A percentile compares a stretch with the other conserved stretches of the same genome.
phyloP scores from a whole-genome alignment of 495 filamentous ascomycete genomes.

The Penicillium dipodomyicola region DNA sequence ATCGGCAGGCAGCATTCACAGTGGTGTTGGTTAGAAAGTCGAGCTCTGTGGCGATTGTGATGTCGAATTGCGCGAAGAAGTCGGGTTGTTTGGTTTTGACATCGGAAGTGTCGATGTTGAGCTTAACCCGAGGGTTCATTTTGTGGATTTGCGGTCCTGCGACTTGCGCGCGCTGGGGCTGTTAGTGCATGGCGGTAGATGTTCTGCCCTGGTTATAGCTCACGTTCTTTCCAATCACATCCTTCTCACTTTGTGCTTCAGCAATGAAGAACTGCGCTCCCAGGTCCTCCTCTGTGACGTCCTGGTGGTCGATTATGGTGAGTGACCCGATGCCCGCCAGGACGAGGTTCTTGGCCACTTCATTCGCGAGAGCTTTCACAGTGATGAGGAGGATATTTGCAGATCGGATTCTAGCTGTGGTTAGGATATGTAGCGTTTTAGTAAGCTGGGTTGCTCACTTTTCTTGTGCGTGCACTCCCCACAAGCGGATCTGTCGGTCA shows the following conservation, averaged over 20 bases:
- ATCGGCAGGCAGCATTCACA: constrained; percentile 79
- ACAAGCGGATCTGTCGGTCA: constrained; percentile 96
- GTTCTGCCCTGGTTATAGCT: constrained; percentile 4
- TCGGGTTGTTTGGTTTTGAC: constrained; percentile 61
- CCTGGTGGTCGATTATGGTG: constrained; percentile 80
- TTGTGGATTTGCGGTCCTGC: constrained; percentile 73
- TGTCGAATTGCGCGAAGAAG: constrained; percentile 76
- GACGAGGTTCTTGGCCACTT: constrained; percentile 97
- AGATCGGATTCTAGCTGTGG: constrained; percentile 49
- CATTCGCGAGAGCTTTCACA: constrained; percentile 86
- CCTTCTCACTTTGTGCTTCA: constrained; percentile 46
- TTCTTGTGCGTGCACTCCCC: constrained; percentile 93
- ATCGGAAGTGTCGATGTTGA: constrained; percentile 64
- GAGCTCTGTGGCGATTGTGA: constrained; percentile 89
- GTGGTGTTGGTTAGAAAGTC: constrained; percentile 65
- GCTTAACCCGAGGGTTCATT: constrained; percentile 85
- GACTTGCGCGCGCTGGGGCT: constrained; percentile 69
- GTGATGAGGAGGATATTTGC: constrained; percentile 89
- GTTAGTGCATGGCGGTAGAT: constrained; percentile 1
- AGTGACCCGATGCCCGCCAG: constrained; percentile 89
- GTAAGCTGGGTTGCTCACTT: constrained; percentile 44
- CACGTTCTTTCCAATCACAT: constrained; percentile 70
- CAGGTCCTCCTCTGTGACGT: constrained; percentile 76
- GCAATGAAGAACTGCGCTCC: constrained; percentile 86
- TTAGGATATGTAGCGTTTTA: not conserved